Conservation (phyloP, 495 filamentous ascomycete species). For the Aspergillus homomorphus region DNA sequence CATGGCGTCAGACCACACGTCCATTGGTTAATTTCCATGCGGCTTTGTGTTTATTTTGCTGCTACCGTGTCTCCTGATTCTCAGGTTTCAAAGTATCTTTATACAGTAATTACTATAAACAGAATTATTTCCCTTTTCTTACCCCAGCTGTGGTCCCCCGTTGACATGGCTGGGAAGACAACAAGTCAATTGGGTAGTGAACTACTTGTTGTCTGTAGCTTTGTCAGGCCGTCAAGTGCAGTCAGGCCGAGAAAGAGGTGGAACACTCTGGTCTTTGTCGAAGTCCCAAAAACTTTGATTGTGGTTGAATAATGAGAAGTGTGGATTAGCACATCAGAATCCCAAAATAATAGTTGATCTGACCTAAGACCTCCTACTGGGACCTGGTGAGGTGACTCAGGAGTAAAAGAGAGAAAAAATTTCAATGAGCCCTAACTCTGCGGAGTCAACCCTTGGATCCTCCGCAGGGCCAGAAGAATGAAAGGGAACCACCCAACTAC, state of each 20-base stretch:
- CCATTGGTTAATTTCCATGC: neutral
- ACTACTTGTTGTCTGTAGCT: neutral
- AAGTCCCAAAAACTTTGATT: neutral
- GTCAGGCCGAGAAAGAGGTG: neutral
- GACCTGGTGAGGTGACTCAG: conserved; percentile 1
- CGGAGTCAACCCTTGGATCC: conserved; percentile 9
- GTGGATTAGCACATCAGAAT: neutral
- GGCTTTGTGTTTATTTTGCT: neutral
- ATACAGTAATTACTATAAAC: neutral
- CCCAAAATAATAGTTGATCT: neutral
- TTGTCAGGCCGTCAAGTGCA: neutral
- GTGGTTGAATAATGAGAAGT: neutral
- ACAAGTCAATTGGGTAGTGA: neutral
- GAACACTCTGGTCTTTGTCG: neutral
- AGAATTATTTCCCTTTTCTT: neutral
- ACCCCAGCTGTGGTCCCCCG: too few relatives aligned
- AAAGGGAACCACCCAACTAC: conserved; percentile 11
- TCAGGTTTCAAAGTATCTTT: neutral
- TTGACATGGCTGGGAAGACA: neutral
- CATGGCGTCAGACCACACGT: conserved; percentile 6
- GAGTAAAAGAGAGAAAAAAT: neutral
- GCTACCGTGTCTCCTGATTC: neutral
- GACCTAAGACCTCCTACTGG: neutral
- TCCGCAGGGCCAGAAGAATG: conserved; percentile 1
- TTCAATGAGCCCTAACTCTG: neutral